phyloP scores from a whole-genome alignment of 2,329 filamentous ascomycete species.

The Sporothrix pseudoabietina region DNA sequence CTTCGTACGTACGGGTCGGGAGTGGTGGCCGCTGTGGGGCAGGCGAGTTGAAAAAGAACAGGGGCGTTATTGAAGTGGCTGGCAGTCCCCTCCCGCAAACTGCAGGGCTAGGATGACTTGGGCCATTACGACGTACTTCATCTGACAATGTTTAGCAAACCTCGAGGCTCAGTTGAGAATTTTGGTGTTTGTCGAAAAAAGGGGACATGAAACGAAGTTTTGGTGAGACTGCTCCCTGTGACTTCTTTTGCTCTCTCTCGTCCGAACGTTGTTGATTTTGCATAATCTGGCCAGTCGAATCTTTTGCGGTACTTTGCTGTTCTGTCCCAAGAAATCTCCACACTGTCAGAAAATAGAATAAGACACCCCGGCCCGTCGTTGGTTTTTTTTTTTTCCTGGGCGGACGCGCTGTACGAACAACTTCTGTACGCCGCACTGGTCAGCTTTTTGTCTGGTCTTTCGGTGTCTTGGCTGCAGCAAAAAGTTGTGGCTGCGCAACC shows the following conservation, averaged over 20 bases:
- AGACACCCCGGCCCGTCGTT: not conserved
- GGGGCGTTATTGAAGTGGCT: slow-evolving; percentile 22
- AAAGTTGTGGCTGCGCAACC: slow-evolving; percentile 1
- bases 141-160: not conserved
- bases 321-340: not conserved
- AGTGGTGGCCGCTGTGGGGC: slow-evolving; percentile 24
- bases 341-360: not conserved
- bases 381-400: not conserved
- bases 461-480: not conserved
- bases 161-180: not conserved
- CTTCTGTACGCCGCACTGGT: not conserved
- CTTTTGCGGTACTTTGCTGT: not conserved
- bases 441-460: not conserved
- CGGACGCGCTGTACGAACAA: slow-evolving; percentile 8
- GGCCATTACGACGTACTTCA: no score
- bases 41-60: not conserved
- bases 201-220: no score
- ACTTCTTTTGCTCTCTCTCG: not conserved
- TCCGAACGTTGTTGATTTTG: not conserved
- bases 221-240: not conserved
- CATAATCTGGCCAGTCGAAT: not conserved
- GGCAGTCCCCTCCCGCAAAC: not conserved
- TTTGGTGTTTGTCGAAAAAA: not conserved
- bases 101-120: not conserved
- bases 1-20: not conserved